These are phyloP conservation scores for Xylaria polymorpha DNA, from an alignment of 2,329 filamentous ascomycete genomes.

Conservation along the genomic window DNA sequence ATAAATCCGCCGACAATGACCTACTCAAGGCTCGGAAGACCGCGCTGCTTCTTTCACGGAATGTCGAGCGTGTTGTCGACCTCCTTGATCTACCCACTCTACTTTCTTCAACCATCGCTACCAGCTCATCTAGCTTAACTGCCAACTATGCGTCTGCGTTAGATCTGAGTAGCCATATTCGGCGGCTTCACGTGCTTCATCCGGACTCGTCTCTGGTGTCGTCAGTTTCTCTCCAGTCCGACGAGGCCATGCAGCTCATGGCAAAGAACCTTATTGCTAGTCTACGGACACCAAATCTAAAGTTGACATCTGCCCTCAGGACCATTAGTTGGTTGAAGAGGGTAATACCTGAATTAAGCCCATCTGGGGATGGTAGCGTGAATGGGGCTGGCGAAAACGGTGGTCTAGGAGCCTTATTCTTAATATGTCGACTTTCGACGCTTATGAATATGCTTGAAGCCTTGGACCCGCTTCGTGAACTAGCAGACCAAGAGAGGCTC, in stretches of 20 bases:
- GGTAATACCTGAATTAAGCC: constrained; percentile 82
- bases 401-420: constrained; percentile 82
- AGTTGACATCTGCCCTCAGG: constrained; percentile 88
- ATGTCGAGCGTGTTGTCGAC: constrained; percentile 89
- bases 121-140: constrained; percentile 62
- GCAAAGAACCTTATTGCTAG: constrained; percentile 83
- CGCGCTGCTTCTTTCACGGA: constrained; percentile 83
- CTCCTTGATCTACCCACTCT: constrained; percentile 90
- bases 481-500: constrained; percentile 85
- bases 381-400: constrained; percentile 66
- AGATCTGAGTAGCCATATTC: constrained; percentile 93
- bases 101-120: constrained; percentile 80
- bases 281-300: constrained; percentile 81
- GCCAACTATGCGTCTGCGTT: constrained; percentile 89
- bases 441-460: constrained; percentile 84
- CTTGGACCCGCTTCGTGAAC: constrained; percentile 83
- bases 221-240: constrained; percentile 80
- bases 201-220: constrained; percentile 80
- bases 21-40: constrained; percentile 80
- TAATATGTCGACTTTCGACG: constrained; percentile 85
- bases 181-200: constrained; percentile 84
- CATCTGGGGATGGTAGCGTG: constrained; percentile 34
- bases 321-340: constrained; percentile 92
- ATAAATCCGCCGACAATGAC: constrained; percentile 75
- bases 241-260: constrained; percentile 89